phyloP scores from a whole-genome alignment of 1,284 basidiomycete species.

The Cutaneotrichosporon sp. region DNA sequence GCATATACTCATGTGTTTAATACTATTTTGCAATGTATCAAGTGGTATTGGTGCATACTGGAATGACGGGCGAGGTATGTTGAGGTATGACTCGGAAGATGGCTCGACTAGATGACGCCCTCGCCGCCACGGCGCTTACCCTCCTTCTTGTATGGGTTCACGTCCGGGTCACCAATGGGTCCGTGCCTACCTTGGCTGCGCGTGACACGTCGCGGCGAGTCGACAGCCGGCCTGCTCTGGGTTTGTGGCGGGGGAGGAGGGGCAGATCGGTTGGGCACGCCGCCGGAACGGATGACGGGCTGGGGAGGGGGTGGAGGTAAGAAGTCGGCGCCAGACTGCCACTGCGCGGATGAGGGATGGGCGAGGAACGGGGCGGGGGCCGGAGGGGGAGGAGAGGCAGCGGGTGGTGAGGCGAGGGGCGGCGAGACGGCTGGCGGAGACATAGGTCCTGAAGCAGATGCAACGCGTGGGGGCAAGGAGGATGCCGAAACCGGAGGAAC shows the following conservation, averaged over 20 bases:
- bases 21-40: not conserved
- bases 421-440: conserved; percentile 8
- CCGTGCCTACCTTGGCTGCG: conserved; percentile 27
- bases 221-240: too few relatives aligned
- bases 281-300: conserved; percentile 39
- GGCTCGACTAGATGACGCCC: conserved; percentile 34
- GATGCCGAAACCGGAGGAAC: conserved; percentile 11
- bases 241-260: conserved; percentile 20
- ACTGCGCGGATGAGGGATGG: conserved; percentile 38
- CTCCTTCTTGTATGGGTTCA: conserved; percentile 39
- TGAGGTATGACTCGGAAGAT: too few relatives aligned
- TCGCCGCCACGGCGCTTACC: conserved; percentile 35
- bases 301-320: conserved; percentile 46
- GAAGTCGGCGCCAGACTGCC: conserved; percentile 41
- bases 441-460: not conserved
- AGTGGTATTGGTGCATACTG: not conserved
- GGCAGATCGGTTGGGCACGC: conserved; percentile 29
- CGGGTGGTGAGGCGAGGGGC: conserved; percentile 8
- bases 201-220: conserved; percentile 38
- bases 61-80: too few relatives aligned
- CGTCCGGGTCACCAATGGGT: conserved; percentile 37
- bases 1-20: not conserved
- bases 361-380: conserved; percentile 28
- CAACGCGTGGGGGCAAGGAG: conserved; percentile 1
- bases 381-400: conserved; percentile 15